Conservation (phyloP, 495 filamentous ascomycete species). For the Podospora pseudocomata region DNA sequence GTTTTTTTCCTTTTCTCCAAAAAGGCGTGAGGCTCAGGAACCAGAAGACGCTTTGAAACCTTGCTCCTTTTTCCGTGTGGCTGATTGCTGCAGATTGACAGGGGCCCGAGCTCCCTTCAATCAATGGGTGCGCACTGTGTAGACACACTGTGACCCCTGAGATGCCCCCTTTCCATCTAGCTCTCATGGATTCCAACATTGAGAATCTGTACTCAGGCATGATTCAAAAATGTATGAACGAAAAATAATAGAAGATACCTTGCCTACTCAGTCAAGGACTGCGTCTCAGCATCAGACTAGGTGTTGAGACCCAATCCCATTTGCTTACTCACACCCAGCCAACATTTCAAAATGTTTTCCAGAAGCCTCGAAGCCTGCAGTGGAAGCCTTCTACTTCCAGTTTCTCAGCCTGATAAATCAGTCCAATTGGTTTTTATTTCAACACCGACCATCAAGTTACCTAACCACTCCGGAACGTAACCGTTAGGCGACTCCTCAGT, state of each 20-base stretch:
- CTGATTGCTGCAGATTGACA: slow-evolving; percentile 5
- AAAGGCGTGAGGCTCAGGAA: slow-evolving; percentile 23
- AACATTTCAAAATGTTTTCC: not conserved
- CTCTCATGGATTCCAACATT: too few relatives aligned
- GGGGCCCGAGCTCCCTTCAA: slow-evolving; percentile 12
- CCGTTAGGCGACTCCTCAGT: too few relatives aligned
- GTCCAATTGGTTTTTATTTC: not conserved
- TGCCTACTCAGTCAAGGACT: too few relatives aligned
- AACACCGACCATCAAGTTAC: not conserved
- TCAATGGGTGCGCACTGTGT: not conserved
- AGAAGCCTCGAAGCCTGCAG: not conserved
- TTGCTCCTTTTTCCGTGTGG: slow-evolving; percentile 5
- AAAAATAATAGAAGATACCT: too few relatives aligned
- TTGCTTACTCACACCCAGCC: not conserved
- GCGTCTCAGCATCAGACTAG: not conserved
- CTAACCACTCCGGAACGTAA: not conserved
- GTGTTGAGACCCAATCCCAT: not conserved
- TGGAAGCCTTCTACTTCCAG: not conserved
- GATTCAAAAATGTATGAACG: not conserved
- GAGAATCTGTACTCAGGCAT: not conserved
- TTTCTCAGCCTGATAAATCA: not conserved
- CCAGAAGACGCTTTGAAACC: slow-evolving; percentile 7
- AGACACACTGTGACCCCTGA: not conserved
- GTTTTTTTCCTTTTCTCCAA: slow-evolving; percentile 7
- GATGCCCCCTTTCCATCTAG: not conserved